phyloP scores from a whole-genome alignment of 2,329 filamentous ascomycete species.

The Bipolaris oryzae region DNA sequence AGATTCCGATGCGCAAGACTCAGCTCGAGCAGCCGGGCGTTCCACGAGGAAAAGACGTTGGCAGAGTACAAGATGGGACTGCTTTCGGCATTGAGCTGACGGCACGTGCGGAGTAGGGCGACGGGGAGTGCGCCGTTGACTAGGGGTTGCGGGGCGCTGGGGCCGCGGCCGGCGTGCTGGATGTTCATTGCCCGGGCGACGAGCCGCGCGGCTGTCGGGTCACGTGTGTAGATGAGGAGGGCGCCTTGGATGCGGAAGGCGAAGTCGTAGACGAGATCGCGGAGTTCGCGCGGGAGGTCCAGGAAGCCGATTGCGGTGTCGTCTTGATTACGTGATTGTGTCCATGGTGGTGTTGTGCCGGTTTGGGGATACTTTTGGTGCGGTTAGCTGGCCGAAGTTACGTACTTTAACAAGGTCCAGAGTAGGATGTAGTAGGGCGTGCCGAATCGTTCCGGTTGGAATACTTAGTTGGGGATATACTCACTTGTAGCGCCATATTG shows the following conservation, averaged over 20 bases:
- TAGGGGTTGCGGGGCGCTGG: constrained; percentile 29
- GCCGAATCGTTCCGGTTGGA: no score
- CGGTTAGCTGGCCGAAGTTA: neutral
- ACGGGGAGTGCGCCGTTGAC: constrained; percentile 21
- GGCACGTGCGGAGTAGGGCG: constrained; percentile 46
- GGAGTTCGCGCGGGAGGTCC: constrained; percentile 41
- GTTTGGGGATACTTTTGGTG: neutral
- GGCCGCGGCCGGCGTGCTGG: constrained; percentile 31
- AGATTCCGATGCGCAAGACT: constrained; percentile 24
- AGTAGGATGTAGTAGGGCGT: no score
- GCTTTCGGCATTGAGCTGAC: constrained; percentile 51
- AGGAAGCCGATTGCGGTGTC: constrained; percentile 28
- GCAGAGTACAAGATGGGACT: constrained; percentile 54
- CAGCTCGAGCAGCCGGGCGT: constrained; percentile 20
- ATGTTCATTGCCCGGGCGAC: constrained; percentile 31
- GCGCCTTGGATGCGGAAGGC: constrained; percentile 33
- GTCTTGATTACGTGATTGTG: neutral
- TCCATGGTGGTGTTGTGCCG: neutral
- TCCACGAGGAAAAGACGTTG: constrained; percentile 53
- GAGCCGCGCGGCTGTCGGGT: constrained; percentile 19
- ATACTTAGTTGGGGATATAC: neutral
- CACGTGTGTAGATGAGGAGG: constrained; percentile 35
- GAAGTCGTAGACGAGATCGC: constrained; percentile 35
- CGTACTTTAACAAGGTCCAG: no score
- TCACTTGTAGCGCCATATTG: neutral